Evolutionary conservation across 2,329 filamentous ascomycete genomes (phyloP).

Genomic region (Hirsutella minnesotensis): DNA sequence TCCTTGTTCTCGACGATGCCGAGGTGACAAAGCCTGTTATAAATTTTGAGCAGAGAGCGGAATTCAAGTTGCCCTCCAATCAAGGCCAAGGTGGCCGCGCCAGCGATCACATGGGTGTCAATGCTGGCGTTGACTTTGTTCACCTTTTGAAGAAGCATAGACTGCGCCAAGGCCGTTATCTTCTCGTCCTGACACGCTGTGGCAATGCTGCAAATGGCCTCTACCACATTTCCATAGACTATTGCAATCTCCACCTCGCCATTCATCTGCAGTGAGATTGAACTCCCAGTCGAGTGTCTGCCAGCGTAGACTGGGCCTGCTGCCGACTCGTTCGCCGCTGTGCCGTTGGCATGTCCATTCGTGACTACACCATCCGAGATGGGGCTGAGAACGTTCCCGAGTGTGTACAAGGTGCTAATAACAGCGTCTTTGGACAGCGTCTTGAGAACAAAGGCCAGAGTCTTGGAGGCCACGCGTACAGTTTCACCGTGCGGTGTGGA

Average conservation of each 20-base stretch:
- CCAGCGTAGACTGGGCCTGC: conserved; percentile 36
- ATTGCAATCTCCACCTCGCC: conserved; percentile 68
- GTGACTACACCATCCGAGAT: conserved; percentile 42
- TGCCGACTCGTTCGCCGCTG: conserved; percentile 25
- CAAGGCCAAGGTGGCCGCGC: conserved; percentile 66
- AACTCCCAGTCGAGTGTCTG: conserved; percentile 55
- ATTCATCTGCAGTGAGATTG: conserved; percentile 64
- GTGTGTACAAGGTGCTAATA: conserved; percentile 88
- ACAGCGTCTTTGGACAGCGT: conserved; percentile 82
- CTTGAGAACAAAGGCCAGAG: conserved; percentile 69
- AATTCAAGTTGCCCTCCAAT: conserved; percentile 74
- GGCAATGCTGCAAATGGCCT: conserved; percentile 87
- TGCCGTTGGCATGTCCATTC: conserved; percentile 37
- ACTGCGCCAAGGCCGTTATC: conserved; percentile 84
- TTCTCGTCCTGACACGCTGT: conserved; percentile 73
- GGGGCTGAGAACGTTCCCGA: conserved; percentile 90
- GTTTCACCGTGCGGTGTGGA: conserved; percentile 57
- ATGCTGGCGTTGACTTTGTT: conserved; percentile 70
- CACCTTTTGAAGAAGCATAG: conserved; percentile 94
- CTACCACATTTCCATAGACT: conserved; percentile 81
- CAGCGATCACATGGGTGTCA: conserved; percentile 75
- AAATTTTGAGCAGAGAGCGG: conserved; percentile 73
- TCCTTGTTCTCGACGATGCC: conserved; percentile 59
- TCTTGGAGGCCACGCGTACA: conserved; percentile 69
- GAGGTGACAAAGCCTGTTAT: conserved; percentile 61